Base-by-base conservation (phyloP, 208 protist species). In the Phytomonas sp. region DNA sequence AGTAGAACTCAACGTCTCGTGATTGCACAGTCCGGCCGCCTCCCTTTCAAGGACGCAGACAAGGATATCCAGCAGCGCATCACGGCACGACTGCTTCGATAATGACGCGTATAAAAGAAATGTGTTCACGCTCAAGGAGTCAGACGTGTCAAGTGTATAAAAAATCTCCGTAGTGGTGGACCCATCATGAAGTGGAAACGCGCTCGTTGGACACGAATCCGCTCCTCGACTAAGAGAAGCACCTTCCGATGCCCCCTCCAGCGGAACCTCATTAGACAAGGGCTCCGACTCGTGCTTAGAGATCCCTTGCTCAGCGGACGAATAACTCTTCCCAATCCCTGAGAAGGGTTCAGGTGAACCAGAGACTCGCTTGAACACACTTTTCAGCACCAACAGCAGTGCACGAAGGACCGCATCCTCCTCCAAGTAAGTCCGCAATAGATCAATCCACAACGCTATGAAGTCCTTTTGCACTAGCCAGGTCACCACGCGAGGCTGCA, bases 401-500 rank as follows among this genome's bases (percentile, higher is more conserved):
- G 40, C 40, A 15, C 1, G 40, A 9, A 46, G 7, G 40, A 46
- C 15, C 11, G 40, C 11, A 46, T 20, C 40, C 40, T 46, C 40
- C 40, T 46, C 40, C 15, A 46, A 46, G 77, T 83, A 81, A 20
- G 81, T 70, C 26, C 72, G 73, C 61, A 87, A 56, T 17, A 78
- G 61, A 29, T 76, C 72, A 20, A 91, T 60, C 66, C 88, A 67
- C 68, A 85, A 68, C 9, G 67, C 30, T 9, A 75, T 65, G 37
- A 90, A 65, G n/a, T 80, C 84, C 37, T 85, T 79, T 28, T 73
- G 65, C 26, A 86, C 46, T 51, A 88, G 78, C 11, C 74, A 62
- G 29, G 75, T 77, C 29, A 81, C 71, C 63, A 73, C 56, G 51
- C 74, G 56, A n/a, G 66, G 65, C 56, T 82, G 65, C 8, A 66